Evolutionary conservation across 768 basidiomycete species (phyloP), one percentile per base, ranked within the genome.

Genomic region (Mycena maculata): DNA sequence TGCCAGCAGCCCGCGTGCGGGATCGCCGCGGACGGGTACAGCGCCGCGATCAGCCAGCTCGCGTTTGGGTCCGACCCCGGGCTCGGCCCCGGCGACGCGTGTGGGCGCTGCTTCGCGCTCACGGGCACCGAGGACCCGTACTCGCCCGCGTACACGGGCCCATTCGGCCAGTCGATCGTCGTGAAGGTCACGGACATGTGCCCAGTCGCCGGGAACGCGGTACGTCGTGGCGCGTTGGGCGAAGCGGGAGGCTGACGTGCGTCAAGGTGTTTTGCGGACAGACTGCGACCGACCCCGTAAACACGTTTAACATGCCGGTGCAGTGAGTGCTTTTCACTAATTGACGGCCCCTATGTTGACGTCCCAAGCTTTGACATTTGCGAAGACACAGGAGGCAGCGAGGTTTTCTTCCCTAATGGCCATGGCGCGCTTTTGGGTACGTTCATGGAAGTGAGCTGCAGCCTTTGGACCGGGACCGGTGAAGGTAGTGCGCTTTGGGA

Each of bases 51-150:
- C 13, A 87, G 81, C 74, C 87, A 88, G 75, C 81, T 88, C 23
- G 77, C 87, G 0, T 90, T 86, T 63, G 88, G 88, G 42, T 77
- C 85, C 10, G 53, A 74, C 18, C 84, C 87, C 22, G 86, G 87
- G 0, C 30, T 76, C 0, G 87, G 87, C 12, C 76, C 86, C 2
- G 88, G 88, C 18, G 88, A 88, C 74, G 88, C 85, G 12, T 90
- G 88, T 67, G 88, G 88, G 16, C 85, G 88, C 39, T 89, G 88
- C 79, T 89, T 90, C 73, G 75, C 81, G 22, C 52, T 89, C 60
- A 86, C 87, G 2, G 86, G 81, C 41, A 79, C 73, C 18, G 65
- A 73, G 12, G 87, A 88, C 73, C 88, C 88, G 22, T 88, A 77
- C 78, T 84, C 85, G 25, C 85, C 86, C 1, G 62, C 76, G 0